phyloP scores from a whole-genome alignment of 2,329 filamentous ascomycete species.

The Fusarium virguliforme region DNA sequence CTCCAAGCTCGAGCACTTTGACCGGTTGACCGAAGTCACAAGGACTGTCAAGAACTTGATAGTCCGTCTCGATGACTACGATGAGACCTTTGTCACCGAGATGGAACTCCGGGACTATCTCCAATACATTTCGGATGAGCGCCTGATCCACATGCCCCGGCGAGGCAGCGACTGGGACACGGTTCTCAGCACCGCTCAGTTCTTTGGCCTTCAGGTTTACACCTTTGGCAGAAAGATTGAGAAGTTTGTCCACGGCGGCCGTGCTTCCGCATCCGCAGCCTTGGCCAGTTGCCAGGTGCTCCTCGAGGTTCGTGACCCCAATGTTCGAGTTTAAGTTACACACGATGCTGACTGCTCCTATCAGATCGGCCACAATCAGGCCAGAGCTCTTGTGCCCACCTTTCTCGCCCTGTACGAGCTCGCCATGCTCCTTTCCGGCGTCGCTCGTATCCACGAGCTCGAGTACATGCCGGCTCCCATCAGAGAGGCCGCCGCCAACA shows the following conservation, averaged over 20 bases:
- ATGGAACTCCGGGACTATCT: conserved; percentile 53
- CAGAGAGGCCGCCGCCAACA: conserved; percentile 53
- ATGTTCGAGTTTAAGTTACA: fast-evolving
- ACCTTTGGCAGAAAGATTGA: conserved; percentile 56
- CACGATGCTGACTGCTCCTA: not conserved
- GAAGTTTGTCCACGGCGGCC: conserved; percentile 42
- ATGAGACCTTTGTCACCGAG: conserved; percentile 42
- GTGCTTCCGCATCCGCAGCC: conserved; percentile 51
- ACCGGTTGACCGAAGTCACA: conserved; percentile 37
- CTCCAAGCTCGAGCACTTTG: conserved; percentile 27
- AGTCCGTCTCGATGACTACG: conserved; percentile 41
- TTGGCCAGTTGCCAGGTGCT: conserved; percentile 59
- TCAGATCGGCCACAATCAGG: conserved; percentile 59
- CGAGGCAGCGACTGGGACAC: conserved; percentile 61
- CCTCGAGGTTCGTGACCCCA: conserved; percentile 54
- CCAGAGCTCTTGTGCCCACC: conserved; percentile 57
- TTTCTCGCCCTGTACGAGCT: conserved; percentile 60
- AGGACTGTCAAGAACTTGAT: conserved; percentile 40
- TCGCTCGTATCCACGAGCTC: conserved; percentile 58
- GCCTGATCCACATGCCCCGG: conserved; percentile 60
- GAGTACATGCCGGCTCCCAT: conserved; percentile 54
- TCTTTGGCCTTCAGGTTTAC: conserved; percentile 60
- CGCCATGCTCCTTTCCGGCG: conserved; percentile 56
- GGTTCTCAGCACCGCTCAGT: conserved; percentile 59
- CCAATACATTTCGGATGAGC: conserved; percentile 58